Conservation (phyloP, 345 rosid genomes). For the Linum trigynum region DNA sequence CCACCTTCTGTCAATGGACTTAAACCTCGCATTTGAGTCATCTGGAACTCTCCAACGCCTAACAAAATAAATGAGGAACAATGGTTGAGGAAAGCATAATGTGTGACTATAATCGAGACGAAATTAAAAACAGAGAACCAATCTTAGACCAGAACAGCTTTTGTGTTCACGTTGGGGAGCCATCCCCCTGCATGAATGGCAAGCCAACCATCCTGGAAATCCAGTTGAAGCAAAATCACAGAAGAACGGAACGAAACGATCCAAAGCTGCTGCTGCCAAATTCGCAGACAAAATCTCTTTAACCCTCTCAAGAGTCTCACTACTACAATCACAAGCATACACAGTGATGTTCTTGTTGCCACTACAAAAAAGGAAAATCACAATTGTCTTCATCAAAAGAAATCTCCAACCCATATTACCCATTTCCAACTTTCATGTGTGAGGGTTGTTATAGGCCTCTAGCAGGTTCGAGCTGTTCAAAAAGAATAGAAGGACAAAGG, state of each 20-base stretch:
- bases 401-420: no score
- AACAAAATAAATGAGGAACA: conserved; percentile 9
- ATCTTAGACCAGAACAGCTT: conserved; percentile 24
- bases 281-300: conserved; percentile 36
- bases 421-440: neutral
- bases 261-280: conserved; percentile 11
- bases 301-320: conserved; percentile 56
- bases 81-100: neutral
- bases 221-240: conserved; percentile 58
- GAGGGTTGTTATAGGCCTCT: neutral
- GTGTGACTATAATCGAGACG: neutral
- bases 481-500: no score
- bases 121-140: neutral
- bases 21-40: conserved; percentile 4
- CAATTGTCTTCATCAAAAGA: neutral
- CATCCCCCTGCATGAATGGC: conserved; percentile 33
- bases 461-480: neutral
- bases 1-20: conserved; percentile 23
- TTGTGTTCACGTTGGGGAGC: conserved; percentile 14
- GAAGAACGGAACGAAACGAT: conserved; percentile 43
- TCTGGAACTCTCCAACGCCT: conserved; percentile 23
- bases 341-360: conserved; percentile 46
- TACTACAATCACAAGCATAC: conserved; percentile 84
- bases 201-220: conserved; percentile 58
- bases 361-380: conserved; percentile 27